Percentiles rank a stretch among this genome's conserved stretches.
These are phyloP conservation scores for Tetraselmis striata DNA, from an alignment of 139 green algal genomes.

Conservation along the genomic window DNA sequence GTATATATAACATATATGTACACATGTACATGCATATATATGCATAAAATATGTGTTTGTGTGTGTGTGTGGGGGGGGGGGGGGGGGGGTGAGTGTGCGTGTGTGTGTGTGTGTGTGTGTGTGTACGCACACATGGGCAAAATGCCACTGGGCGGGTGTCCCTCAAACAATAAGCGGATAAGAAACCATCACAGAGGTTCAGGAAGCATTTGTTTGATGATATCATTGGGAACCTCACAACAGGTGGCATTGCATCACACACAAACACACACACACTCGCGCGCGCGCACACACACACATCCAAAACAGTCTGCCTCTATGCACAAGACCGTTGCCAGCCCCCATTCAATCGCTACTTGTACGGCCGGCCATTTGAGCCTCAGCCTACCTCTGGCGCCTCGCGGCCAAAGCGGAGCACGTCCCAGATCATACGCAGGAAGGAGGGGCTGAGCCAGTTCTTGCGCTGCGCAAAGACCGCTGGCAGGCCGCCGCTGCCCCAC, in stretches of 20 bases:
- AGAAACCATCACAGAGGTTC: no score
- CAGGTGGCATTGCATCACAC: no score
- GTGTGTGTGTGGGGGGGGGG: not conserved
- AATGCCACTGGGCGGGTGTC: no score
- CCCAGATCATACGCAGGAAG: slow-evolving; percentile 81
- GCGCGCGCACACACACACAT: no score
- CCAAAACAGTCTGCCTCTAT: no score
- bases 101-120: not conserved
- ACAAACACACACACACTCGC: no score
- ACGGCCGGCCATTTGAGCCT: not conserved
- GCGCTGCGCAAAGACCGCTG: slow-evolving; percentile 77
- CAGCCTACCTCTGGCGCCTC: slow-evolving; percentile 62
- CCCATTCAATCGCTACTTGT: slow-evolving; percentile 14
- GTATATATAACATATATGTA: not conserved
- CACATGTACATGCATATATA: not conserved
- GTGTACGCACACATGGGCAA: not conserved
- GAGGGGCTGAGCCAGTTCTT: slow-evolving; percentile 55
- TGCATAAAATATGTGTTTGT: not conserved
- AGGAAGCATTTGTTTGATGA: no score
- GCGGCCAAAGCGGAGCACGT: slow-evolving; percentile 84
- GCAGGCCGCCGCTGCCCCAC: slow-evolving; percentile 76
- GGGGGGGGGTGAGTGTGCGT: not conserved
- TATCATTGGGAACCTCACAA: no score
- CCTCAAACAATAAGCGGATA: no score
- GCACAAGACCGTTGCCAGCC: no score